Evolutionary conservation across 208 protist species (phyloP).

Genomic region (Strigomonas oncopelti): DNA sequence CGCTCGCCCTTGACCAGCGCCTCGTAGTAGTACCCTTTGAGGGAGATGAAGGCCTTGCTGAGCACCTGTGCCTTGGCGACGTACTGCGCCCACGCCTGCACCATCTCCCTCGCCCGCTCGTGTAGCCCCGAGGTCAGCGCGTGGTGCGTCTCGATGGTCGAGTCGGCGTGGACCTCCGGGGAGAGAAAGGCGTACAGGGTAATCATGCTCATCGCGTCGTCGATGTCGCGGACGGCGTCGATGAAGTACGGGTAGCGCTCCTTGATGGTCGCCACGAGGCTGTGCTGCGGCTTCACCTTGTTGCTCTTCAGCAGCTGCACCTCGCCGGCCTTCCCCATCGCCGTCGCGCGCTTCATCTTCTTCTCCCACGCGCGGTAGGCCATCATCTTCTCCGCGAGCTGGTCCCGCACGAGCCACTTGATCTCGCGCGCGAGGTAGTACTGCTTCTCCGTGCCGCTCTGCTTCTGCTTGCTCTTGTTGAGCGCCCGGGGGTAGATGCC

Average conservation of each 20-base stretch:
- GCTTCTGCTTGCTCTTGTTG: conserved; percentile 92
- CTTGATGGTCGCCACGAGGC: conserved; percentile 93
- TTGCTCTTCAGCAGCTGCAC: conserved; percentile 57
- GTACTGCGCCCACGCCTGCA: conserved; percentile 83
- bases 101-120: conserved; percentile 62
- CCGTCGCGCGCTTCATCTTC: conserved; percentile 89
- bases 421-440: conserved; percentile 99
- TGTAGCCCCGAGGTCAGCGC: conserved; percentile 77
- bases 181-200: conserved; percentile 93
- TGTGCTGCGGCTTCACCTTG: conserved; percentile 83
- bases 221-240: conserved; percentile 95
- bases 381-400: conserved; percentile 94
- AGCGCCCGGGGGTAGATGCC: conserved; percentile 98
- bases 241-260: conserved; percentile 98
- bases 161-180: conserved; percentile 63
- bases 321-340: conserved; percentile 67
- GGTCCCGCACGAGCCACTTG: conserved; percentile 95
- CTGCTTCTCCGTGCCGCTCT: conserved; percentile 92
- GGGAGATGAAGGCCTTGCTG: conserved; percentile 96
- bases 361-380: conserved; percentile 91
- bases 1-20: conserved; percentile 91
- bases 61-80: conserved; percentile 78
- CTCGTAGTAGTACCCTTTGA: conserved; percentile 99
- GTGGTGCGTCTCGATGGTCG: conserved; percentile 77
- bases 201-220: conserved; percentile 96